phyloP scores from a whole-genome alignment of 2,329 filamentous ascomycete species.

The Colletotrichum zoysiae region DNA sequence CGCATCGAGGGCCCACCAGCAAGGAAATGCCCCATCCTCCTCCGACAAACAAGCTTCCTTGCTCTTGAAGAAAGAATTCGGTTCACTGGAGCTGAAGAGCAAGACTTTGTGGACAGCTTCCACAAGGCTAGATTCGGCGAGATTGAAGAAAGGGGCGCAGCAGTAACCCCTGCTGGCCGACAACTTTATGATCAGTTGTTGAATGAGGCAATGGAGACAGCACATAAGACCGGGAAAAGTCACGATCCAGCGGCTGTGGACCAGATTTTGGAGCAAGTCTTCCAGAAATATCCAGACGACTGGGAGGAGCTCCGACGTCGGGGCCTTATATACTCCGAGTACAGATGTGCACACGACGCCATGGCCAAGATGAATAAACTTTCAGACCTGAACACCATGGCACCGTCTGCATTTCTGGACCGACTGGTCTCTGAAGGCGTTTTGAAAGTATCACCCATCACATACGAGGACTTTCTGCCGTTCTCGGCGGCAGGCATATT shows the following conservation, averaged over 20 bases:
- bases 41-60: conserved; percentile 67
- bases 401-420: conserved; percentile 43
- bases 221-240: not conserved
- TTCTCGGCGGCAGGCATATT: conserved; percentile 66
- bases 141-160: conserved; percentile 65
- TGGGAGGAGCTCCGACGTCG: conserved; percentile 52
- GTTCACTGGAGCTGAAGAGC: conserved; percentile 48
- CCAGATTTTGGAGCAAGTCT: conserved; percentile 47
- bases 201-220: conserved; percentile 44
- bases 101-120: conserved; percentile 47
- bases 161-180: conserved; percentile 60
- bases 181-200: conserved; percentile 61
- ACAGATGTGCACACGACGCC: conserved; percentile 41
- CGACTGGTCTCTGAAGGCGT: conserved; percentile 50
- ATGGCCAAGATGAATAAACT: not conserved
- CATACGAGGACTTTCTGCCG: conserved; percentile 67
- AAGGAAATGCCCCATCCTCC: conserved; percentile 58
- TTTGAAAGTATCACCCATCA: conserved; percentile 58
- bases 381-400: accelerated
- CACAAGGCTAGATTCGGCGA: conserved; percentile 66
- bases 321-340: conserved; percentile 56
- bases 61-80: conserved; percentile 62
- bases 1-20: conserved; percentile 64
- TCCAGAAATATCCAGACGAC: conserved; percentile 57
- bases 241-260: conserved; percentile 33